Percentiles rank a stretch among this genome's conserved stretches.
These are phyloP conservation scores for Massarina eburnea DNA, from an alignment of 2,329 filamentous ascomycete genomes.

Conservation along the genomic window DNA sequence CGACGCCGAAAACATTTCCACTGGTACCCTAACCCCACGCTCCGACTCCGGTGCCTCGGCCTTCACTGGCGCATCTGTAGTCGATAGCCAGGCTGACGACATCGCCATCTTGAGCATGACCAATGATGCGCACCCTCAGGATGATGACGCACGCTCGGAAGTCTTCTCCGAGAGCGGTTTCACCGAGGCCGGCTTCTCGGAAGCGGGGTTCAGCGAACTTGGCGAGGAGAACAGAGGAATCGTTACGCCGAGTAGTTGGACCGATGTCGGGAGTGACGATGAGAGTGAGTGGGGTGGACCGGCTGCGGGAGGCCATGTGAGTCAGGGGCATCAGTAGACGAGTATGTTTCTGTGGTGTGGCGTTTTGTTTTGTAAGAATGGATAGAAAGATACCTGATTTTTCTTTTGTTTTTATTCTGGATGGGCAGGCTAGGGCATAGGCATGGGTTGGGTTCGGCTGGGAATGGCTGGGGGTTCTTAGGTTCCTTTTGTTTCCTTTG, in stretches of 20 bases:
- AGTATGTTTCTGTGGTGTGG: not conserved
- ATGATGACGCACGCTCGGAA: conserved; percentile 34
- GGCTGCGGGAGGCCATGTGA: conserved; percentile 26
- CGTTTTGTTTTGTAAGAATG: not conserved
- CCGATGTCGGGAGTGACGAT: conserved; percentile 44
- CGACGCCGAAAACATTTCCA: conserved; percentile 32
- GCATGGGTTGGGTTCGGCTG: not conserved
- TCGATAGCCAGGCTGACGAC: conserved; percentile 35
- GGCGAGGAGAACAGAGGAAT: conserved; percentile 26
- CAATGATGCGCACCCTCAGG: conserved; percentile 30
- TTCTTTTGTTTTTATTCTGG: not conserved
- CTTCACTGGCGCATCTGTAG: conserved; percentile 31
- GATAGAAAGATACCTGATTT: not conserved
- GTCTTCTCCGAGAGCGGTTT: conserved; percentile 39
- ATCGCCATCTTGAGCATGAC: conserved; percentile 40
- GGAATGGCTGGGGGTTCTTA: too few species aligned
- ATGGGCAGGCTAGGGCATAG: not conserved
- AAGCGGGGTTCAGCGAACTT: conserved; percentile 36
- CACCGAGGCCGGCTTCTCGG: conserved; percentile 38
- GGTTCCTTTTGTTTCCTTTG: too few species aligned
- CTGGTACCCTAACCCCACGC: conserved; percentile 42
- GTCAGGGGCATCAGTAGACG: conserved; percentile 29
- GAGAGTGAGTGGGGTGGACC: conserved; percentile 42
- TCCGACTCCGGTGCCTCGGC: conserved; percentile 37
- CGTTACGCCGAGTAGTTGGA: conserved; percentile 44